A percentile compares a stretch with the other conserved stretches of the same genome.
Evolutionary conservation across 257 asterid genomes (phyloP).

Genomic region (Solanum pennellii): DNA sequence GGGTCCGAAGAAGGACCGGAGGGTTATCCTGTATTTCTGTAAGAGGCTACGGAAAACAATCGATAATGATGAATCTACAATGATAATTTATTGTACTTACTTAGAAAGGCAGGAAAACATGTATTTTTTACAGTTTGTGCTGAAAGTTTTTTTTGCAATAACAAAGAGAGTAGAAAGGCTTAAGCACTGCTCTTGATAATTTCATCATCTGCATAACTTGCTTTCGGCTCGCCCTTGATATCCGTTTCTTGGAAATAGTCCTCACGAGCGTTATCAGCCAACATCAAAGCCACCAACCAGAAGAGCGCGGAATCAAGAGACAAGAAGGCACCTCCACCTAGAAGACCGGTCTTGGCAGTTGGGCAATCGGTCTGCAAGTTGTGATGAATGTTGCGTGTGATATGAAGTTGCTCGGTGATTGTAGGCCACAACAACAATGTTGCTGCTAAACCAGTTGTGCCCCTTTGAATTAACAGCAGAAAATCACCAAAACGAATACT

Average conservation of each 20-base stretch:
- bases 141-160: not conserved
- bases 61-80: not conserved
- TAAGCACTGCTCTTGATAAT: constrained; percentile 24
- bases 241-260: constrained; percentile 57
- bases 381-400: constrained; percentile 41
- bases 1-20: too few species aligned
- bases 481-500: not conserved
- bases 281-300: constrained; percentile 84
- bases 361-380: constrained; percentile 63
- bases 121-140: not conserved
- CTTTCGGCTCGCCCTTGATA: constrained; percentile 8
- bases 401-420: constrained; percentile 63
- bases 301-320: constrained; percentile 77
- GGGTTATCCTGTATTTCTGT: too few species aligned
- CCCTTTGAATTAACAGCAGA: constrained; percentile 22
- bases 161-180: not conserved
- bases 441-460: constrained; percentile 56
- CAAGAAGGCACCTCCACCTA: constrained; percentile 97
- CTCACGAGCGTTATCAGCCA: constrained; percentile 65
- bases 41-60: too few species aligned
- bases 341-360: constrained; percentile 95
- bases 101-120: not conserved
- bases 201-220: constrained; percentile 8
- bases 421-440: constrained; percentile 84
- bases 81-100: not conserved